phyloP scores from a whole-genome alignment of 306 rosid species.

The Echinosophora koreensis region DNA sequence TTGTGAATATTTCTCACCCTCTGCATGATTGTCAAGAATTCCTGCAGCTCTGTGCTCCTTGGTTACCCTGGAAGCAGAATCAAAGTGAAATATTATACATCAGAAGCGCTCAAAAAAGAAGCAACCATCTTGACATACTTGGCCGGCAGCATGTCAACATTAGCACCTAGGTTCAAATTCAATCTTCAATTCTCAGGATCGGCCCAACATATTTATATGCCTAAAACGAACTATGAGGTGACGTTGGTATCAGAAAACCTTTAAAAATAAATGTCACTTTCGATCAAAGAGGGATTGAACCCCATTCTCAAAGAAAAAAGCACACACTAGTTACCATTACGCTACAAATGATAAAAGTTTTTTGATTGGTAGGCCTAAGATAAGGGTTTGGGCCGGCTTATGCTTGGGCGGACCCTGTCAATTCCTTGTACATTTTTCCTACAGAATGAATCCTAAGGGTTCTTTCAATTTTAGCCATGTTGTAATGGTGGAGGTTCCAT shows the following conservation, averaged over 20 bases:
- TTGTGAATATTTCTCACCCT: conserved; percentile 64
- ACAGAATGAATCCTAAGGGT: neutral
- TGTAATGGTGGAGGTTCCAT: neutral
- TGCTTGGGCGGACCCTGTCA: no score
- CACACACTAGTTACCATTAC: no score
- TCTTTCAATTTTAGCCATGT: conserved; percentile 3
- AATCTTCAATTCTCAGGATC: neutral
- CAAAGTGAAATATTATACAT: conserved; percentile 16
- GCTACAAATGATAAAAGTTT: no score
- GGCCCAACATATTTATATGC: no score
- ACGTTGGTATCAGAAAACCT: no score
- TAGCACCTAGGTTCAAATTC: neutral
- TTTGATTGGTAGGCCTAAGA: no score
- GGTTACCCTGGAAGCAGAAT: conserved; percentile 64
- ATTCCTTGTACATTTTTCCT: neutral
- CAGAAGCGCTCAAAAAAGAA: neutral
- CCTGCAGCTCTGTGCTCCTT: conserved; percentile 91
- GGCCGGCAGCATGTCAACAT: neutral
- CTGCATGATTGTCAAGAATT: conserved; percentile 75
- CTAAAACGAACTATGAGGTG: no score
- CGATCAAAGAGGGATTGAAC: no score
- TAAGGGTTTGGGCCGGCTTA: no score
- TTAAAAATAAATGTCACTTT: no score
- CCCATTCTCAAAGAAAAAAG: no score
- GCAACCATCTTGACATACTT: neutral